Evolutionary conservation across 2,329 filamentous ascomycete species (phyloP).

Genomic region (Phyllosticta citribraziliensis): DNA sequence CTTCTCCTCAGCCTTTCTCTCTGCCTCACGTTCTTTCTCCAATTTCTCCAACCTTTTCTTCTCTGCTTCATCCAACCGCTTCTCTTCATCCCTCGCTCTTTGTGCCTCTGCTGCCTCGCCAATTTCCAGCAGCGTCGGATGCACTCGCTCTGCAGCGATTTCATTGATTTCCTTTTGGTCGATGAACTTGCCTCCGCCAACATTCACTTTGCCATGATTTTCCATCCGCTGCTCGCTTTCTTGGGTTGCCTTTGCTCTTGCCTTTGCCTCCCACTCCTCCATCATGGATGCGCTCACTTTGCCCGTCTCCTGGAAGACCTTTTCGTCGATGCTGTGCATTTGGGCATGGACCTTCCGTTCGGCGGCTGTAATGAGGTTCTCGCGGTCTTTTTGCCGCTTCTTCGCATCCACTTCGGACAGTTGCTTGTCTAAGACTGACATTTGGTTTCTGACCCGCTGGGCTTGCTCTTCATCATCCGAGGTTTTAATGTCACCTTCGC

Average conservation of each 20-base stretch:
- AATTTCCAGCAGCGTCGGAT: slow-evolving; percentile 79
- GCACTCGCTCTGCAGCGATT: slow-evolving; percentile 66
- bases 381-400: slow-evolving; percentile 67
- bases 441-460: slow-evolving; percentile 64
- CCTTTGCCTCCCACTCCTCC: slow-evolving; percentile 71
- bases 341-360: slow-evolving; percentile 76
- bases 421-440: slow-evolving; percentile 64
- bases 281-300: slow-evolving; percentile 58
- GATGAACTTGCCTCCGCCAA: slow-evolving; percentile 75
- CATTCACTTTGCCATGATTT: slow-evolving; percentile 50
- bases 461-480: slow-evolving; percentile 57
- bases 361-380: slow-evolving; percentile 64
- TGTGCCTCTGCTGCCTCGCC: slow-evolving; percentile 66
- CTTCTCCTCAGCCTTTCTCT: slow-evolving; percentile 37
- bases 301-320: slow-evolving; percentile 66
- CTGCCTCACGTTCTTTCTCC: slow-evolving; percentile 42
- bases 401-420: slow-evolving; percentile 59
- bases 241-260: slow-evolving; percentile 57
- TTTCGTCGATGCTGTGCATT: slow-evolving; percentile 72
- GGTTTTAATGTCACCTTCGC: slow-evolving; percentile 47
- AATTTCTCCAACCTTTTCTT: slow-evolving; percentile 50
- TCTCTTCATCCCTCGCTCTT: slow-evolving; percentile 54
- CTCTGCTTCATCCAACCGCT: slow-evolving; percentile 54
- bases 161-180: slow-evolving; percentile 67
- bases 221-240: slow-evolving; percentile 52